phyloP scores from a whole-genome alignment of 495 filamentous ascomycete genomes.

The Hypoxylon subgilvum region DNA sequence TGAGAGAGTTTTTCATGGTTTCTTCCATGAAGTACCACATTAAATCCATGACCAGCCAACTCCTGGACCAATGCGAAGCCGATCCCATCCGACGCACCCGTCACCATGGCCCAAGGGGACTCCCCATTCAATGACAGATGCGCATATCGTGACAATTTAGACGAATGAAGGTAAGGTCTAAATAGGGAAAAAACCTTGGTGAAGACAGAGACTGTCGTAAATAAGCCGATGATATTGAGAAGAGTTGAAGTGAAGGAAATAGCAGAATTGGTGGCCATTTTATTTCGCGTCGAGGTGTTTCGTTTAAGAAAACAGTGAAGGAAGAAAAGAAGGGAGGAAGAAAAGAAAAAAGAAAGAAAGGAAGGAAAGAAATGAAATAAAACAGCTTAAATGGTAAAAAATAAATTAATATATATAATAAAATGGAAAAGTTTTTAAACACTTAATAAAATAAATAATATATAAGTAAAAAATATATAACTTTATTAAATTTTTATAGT shows the following conservation, averaged over 20 bases:
- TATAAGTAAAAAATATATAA: too few relatives aligned
- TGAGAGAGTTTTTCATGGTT: slow-evolving; percentile 52
- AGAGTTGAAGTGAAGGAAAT: not conserved
- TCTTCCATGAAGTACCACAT: slow-evolving; percentile 63
- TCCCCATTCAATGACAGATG: not conserved
- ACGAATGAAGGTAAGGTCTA: not conserved
- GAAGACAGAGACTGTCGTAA: not conserved
- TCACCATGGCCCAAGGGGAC: slow-evolving; percentile 62
- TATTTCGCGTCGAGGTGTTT: too few relatives aligned
- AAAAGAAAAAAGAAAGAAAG: too few relatives aligned
- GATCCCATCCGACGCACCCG: slow-evolving; percentile 66
- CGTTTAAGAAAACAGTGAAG: too few relatives aligned
- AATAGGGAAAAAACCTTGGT: not conserved
- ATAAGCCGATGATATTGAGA: not conserved
- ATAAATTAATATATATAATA: too few relatives aligned
- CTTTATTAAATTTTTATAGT: too few relatives aligned
- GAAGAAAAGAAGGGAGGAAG: too few relatives aligned
- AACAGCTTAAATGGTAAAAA: too few relatives aligned
- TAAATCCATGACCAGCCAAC: slow-evolving; percentile 61
- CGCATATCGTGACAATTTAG: slow-evolving; percentile 4
- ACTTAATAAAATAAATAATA: too few relatives aligned
- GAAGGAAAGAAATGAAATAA: too few relatives aligned
- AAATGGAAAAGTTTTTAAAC: too few relatives aligned
- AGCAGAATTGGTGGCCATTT: not conserved
- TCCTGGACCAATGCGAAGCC: slow-evolving; percentile 58